Evolutionary conservation across 106 monocot species (phyloP).

Genomic region (Gastrodia elata): DNA sequence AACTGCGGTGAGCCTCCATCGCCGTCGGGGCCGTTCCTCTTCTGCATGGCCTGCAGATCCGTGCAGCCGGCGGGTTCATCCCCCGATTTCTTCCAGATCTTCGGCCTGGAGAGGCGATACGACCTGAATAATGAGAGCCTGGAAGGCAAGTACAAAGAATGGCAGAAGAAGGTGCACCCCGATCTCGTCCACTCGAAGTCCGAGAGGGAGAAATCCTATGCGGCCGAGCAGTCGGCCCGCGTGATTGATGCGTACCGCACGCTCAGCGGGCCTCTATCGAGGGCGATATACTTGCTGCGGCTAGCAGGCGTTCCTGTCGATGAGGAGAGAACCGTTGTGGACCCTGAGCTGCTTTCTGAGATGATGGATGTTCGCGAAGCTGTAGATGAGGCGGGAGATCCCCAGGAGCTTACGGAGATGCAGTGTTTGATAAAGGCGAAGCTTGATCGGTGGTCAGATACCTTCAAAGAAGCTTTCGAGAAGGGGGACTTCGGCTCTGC

Average conservation of each 20-base stretch:
- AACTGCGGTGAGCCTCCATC: constrained; percentile 39
- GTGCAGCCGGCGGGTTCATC: constrained; percentile 63
- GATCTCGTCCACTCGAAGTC: constrained; percentile 90
- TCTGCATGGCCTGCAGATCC: constrained; percentile 41
- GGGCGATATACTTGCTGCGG: constrained; percentile 76
- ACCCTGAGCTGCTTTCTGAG: constrained; percentile 78
- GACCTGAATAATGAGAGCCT: constrained; percentile 38
- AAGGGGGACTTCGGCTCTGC: constrained; percentile 39
- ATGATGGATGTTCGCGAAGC: constrained; percentile 81
- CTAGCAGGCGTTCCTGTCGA: constrained; percentile 76
- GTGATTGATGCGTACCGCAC: constrained; percentile 87
- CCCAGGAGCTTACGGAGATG: constrained; percentile 36
- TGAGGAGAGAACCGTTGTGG: constrained; percentile 69
- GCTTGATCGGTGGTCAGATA: constrained; percentile 38
- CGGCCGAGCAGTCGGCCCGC: constrained; percentile 77
- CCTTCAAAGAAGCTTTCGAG: constrained; percentile 52
- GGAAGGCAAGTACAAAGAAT: constrained; percentile 85
- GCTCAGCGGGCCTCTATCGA: constrained; percentile 50
- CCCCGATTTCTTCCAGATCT: constrained; percentile 70
- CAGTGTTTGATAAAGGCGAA: constrained; percentile 51
- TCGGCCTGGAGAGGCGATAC: constrained; percentile 39
- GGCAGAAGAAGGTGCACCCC: constrained; percentile 98
- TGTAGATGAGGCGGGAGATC: constrained; percentile 49
- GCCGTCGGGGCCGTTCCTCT: constrained; percentile 34
- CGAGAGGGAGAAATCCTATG: constrained; percentile 75